Evolutionary conservation across 805 yeast genomes (phyloP).

Genomic region (Teunomyces stri): DNA sequence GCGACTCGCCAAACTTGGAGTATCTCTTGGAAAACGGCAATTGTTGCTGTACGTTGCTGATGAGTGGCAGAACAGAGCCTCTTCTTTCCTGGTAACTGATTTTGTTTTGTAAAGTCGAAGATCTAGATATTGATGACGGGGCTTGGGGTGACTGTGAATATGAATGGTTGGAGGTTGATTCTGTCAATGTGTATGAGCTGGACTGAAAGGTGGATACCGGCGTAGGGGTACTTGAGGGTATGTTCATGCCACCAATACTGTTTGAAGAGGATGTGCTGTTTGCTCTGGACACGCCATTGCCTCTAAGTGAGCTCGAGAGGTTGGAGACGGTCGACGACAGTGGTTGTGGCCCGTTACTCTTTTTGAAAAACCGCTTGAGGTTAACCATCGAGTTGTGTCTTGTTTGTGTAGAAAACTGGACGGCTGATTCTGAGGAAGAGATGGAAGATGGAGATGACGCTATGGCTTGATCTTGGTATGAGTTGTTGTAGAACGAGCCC

Average conservation of each 20-base stretch:
- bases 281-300: constrained; percentile 7
- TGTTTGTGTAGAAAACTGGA: constrained; percentile 35
- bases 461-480: constrained; percentile 27
- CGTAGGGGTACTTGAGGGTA: constrained; percentile 12
- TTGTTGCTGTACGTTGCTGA: constrained; percentile 19
- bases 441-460: constrained; percentile 26
- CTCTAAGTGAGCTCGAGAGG: constrained; percentile 23
- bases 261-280: constrained; percentile 2
- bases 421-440: constrained; percentile 21
- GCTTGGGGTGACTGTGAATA: constrained; percentile 33
- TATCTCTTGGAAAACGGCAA: constrained; percentile 73
- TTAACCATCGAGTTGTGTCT: constrained; percentile 81
- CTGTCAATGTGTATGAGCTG: constrained; percentile 15
- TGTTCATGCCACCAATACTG: constrained; percentile 5
- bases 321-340: constrained; percentile 18
- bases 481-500: constrained; percentile 40
- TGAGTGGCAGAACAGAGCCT: constrained; percentile 32
- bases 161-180: constrained; percentile 33
- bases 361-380: constrained; percentile 68
- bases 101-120: constrained; percentile 29
- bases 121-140: constrained; percentile 25
- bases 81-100: constrained; percentile 33
- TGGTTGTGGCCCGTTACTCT: constrained; percentile 23
- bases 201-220: constrained; percentile 2
- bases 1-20: constrained; percentile 76